Percentiles rank a stretch among this genome's conserved stretches.
These are phyloP conservation scores for Aureobasidium mangrovei DNA, from an alignment of 2,329 filamentous ascomycete genomes.

Conservation along the genomic window DNA sequence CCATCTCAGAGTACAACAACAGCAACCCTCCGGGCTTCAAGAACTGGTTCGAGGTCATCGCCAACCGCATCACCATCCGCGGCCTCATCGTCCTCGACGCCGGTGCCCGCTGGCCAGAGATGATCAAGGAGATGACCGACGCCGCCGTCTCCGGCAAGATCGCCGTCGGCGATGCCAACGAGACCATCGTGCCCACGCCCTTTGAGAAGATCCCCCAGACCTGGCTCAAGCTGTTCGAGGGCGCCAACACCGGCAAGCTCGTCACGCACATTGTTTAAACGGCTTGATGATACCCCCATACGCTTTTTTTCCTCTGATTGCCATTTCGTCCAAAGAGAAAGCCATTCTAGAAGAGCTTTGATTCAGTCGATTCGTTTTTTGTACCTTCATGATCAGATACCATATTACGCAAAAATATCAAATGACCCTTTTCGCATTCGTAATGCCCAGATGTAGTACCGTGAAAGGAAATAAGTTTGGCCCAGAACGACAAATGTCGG, in stretches of 20 bases:
- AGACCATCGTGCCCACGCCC: constrained; percentile 38
- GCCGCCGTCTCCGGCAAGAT: constrained; percentile 39
- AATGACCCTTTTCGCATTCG: no score
- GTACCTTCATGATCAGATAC: no score
- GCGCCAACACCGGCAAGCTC: constrained; percentile 41
- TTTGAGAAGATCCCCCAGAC: constrained; percentile 44
- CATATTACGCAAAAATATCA: no score
- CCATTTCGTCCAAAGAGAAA: no score
- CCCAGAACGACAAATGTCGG: no score
- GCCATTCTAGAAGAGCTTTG: no score
- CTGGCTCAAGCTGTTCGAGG: constrained; percentile 41
- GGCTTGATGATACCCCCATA: not conserved
- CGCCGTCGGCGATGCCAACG: constrained; percentile 33
- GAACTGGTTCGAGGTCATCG: constrained; percentile 31
- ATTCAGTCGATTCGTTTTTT: no score
- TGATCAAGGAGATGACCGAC: constrained; percentile 20
- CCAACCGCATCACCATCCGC: constrained; percentile 26
- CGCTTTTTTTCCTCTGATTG: no score
- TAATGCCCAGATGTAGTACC: no score
- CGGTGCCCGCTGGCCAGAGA: constrained; percentile 13
- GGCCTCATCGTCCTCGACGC: constrained; percentile 29
- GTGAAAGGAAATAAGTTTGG: no score
- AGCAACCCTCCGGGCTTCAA: constrained; percentile 27
- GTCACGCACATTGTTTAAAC: constrained; percentile 29
- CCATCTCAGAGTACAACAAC: constrained; percentile 61